Evolutionary conservation across 2,329 filamentous ascomycete species (phyloP), one percentile per base, ranked within the genome.

Genomic region (Aspergillus fructus): DNA sequence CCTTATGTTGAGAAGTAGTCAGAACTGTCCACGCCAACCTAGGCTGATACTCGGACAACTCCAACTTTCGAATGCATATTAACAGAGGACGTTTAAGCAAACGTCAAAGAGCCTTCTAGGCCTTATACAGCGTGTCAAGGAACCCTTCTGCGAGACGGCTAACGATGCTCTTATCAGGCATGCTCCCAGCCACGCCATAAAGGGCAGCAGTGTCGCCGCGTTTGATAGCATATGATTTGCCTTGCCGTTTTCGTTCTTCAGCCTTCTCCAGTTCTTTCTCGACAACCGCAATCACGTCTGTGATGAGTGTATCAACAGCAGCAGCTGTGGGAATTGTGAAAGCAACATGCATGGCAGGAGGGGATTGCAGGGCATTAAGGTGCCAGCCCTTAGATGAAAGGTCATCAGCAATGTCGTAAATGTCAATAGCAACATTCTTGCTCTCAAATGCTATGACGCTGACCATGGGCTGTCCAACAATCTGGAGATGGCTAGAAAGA

Each of bases 91-190:
- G 15, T 46, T 51, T 19, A 15, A 24, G 9, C 42, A 55, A 42
- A 39, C 27, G 37, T 40, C 42, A 33, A 34, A 19, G 47, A 43
- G 21, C 33, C 42, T 42, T 58, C 62, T 77, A 94, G 59, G 89
- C 88, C 81, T 96, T 96, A 76, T 97, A 97, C 74, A 97, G 73
- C 52, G 94, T 88, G 77, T 97, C 93, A 71, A 97, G 80, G 76
- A 97, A 99, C 0, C 92, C 93, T 64, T 83, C 90, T 2, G 93
- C 93, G 71, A 99, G 77, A 67, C 96, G 91, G 63, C 91, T 90
- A 33, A 99, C 92, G 34, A 99, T 88, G 65, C 89, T 91, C 84
- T 97, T 97, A 73, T 99, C 96, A 1, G 94, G 94, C 74, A 99
- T 76, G 69, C 90, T 96, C 5, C 94, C 94, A 0, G 94, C 94